Evolutionary conservation across 2,329 filamentous ascomycete genomes (phyloP), one percentile per base, ranked within the genome.

Genomic region (Didymella keratinophila): DNA sequence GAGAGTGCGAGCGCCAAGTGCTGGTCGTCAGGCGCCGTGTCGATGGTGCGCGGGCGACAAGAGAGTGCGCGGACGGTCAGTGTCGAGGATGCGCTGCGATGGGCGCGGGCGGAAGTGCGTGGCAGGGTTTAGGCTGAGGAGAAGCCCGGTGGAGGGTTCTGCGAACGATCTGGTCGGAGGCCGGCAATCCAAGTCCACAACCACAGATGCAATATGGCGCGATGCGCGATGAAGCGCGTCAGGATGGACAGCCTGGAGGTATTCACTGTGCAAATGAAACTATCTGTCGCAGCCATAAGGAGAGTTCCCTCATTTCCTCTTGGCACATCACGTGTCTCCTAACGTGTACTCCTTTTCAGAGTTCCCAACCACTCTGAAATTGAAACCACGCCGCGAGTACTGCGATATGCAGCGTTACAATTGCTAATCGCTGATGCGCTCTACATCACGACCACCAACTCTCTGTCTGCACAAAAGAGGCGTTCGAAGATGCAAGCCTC

Each of bases 21-120:
- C 45, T 36, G 37, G 36, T 43, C 44, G 27, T 23, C 56, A 37
- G 30, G 41, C 53, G 34, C 32, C 27, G 50, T n/a, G 50, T 20
- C 61, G 45, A 45, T 53, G 47, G 54, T 52, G 63, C 53, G 55
- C 56, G 51, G 63, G 52, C 52, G 62, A 52, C 52, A 47, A 51
- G 52, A 41, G 27, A 52, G 43, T 50, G 37, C 52, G 27, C 12
- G 52, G 30, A 42, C 41, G 51, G 51, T 41, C 34, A 51, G 59
- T 32, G 52, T 56, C 32, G 61, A 28, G 39, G 58, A 44, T 59
- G 60, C 56, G 60, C 58, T 46, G 56, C 52, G 58, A 60, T 62
- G 60, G 39, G 23, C 41, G 56, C 60, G 60, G 61, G 61, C 64
- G 65, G 50, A 25, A 11, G 56, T 53, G 44, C 44, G 44, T 58